phyloP scores from a whole-genome alignment of 2,329 filamentous ascomycete genomes.

The Metarhizium album region DNA sequence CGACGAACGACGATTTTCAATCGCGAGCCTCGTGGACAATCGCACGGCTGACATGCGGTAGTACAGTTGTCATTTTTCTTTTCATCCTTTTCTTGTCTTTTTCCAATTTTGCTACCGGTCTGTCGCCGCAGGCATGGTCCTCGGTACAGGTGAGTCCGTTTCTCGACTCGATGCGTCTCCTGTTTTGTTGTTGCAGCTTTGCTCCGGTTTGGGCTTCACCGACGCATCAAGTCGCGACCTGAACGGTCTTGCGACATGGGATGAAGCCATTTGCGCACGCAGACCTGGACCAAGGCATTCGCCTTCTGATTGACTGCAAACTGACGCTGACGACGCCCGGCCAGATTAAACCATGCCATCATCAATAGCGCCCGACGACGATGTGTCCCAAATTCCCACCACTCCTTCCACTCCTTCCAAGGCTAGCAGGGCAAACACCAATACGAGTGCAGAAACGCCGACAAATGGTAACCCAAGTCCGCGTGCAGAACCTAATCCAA shows the following conservation, averaged over 20 bases:
- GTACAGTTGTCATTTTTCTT: no score
- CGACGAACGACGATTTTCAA: not conserved
- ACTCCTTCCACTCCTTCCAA: slow-evolving; percentile 8
- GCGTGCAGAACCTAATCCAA: slow-evolving; percentile 29
- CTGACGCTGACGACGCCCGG: slow-evolving; percentile 7
- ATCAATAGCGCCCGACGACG: slow-evolving; percentile 10
- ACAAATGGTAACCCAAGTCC: slow-evolving; percentile 9
- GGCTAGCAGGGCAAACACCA: slow-evolving; percentile 3
- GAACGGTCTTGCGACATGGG: not conserved
- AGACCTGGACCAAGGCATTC: not conserved
- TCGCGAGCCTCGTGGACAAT: not conserved
- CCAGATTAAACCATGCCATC: slow-evolving; percentile 13
- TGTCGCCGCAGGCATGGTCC: slow-evolving; percentile 1
- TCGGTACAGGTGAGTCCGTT: slow-evolving; percentile 1
- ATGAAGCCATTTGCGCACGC: not conserved
- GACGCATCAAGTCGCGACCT: not conserved
- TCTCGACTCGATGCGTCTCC: not conserved
- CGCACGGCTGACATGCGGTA: not conserved
- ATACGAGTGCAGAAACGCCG: slow-evolving; percentile 2
- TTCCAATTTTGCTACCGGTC: not conserved
- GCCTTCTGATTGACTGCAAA: not conserved
- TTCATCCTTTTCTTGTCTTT: no score
- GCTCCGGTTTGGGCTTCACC: slow-evolving; percentile 2
- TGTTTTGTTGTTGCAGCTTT: not conserved
- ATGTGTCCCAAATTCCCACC: slow-evolving; percentile 8